Conservation (phyloP, 208 protist genomes). For the Phytomonas sp. region DNA sequence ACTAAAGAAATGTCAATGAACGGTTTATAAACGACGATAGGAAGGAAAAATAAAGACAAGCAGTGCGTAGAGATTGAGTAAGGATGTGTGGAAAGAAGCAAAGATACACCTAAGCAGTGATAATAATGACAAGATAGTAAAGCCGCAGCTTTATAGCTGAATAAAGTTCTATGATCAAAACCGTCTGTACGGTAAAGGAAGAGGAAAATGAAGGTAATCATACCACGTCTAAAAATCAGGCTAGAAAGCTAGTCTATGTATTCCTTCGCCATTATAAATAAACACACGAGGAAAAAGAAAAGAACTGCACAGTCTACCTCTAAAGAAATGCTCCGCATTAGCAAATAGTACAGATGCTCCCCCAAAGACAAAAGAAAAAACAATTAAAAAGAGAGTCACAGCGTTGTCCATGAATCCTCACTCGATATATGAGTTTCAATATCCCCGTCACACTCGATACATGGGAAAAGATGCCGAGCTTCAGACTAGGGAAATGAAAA, state of each 20-base stretch:
- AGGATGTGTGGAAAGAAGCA: slow-evolving; percentile 1
- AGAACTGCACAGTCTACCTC: neutral
- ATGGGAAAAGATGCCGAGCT: neutral
- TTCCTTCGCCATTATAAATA: neutral
- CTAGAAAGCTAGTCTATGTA: slow-evolving; percentile 14
- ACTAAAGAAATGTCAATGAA: neutral
- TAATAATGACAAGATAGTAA: slow-evolving; percentile 3
- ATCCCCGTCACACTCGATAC: neutral
- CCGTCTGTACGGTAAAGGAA: neutral
- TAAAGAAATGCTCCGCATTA: neutral
- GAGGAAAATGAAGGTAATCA: slow-evolving; percentile 10
- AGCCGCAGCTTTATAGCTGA: slow-evolving; percentile 3
- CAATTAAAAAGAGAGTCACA: neutral
- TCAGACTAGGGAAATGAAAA: neutral
- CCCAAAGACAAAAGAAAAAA: neutral
- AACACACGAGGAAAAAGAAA: neutral
- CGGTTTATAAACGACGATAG: neutral
- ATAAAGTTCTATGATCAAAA: slow-evolving; percentile 10
- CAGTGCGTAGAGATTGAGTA: neutral
- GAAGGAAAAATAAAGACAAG: slow-evolving; percentile 2
- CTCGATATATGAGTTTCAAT: neutral
- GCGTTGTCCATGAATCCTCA: neutral
- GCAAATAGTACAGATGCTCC: neutral
- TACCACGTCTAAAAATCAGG: slow-evolving; percentile 12
- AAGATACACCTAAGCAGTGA: slow-evolving; percentile 1